Conservation (phyloP, 73 alveolate species). For the Uronychia binucleata region DNA sequence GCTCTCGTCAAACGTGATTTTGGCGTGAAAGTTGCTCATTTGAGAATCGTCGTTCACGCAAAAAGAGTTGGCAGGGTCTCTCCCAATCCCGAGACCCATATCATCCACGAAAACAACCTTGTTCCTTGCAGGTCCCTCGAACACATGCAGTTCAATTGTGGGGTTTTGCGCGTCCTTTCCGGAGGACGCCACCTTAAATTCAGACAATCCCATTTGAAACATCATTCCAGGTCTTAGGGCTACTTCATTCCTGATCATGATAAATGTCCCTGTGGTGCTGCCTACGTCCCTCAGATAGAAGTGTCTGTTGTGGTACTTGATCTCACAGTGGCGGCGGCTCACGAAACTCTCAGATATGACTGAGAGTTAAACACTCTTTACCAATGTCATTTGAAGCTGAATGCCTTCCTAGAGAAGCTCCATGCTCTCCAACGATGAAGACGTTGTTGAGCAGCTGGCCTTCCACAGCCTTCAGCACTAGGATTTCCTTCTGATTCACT, state of each 20-base stretch:
- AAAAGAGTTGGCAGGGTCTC: slow-evolving; percentile 68
- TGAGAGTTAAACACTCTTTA: too few species aligned
- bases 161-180: slow-evolving; percentile 37
- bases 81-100: slow-evolving; percentile 65
- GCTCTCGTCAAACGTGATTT: slow-evolving; percentile 53
- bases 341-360: slow-evolving; percentile 80
- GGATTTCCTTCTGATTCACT: slow-evolving; percentile 3
- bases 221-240: slow-evolving; percentile 69
- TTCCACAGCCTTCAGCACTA: slow-evolving; percentile 82
- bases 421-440: slow-evolving; percentile 73
- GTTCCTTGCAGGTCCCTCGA: slow-evolving; percentile 81
- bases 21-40: slow-evolving; percentile 76
- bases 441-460: slow-evolving; percentile 76
- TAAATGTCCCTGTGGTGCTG: slow-evolving; percentile 81
- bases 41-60: slow-evolving; percentile 75
- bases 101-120: slow-evolving; percentile 45
- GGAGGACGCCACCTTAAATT: slow-evolving; percentile 64
- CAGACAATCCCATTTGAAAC: slow-evolving; percentile 79
- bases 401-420: slow-evolving; percentile 85
- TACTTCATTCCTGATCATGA: slow-evolving; percentile 72
- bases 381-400: slow-evolving; percentile 82
- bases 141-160: slow-evolving; percentile 61
- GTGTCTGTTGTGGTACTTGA: slow-evolving; percentile 33
- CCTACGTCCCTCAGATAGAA: slow-evolving; percentile 78
- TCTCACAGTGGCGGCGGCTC: slow-evolving; percentile 83